Conservation (phyloP, 345 rosid species). For the Punica granatum region DNA sequence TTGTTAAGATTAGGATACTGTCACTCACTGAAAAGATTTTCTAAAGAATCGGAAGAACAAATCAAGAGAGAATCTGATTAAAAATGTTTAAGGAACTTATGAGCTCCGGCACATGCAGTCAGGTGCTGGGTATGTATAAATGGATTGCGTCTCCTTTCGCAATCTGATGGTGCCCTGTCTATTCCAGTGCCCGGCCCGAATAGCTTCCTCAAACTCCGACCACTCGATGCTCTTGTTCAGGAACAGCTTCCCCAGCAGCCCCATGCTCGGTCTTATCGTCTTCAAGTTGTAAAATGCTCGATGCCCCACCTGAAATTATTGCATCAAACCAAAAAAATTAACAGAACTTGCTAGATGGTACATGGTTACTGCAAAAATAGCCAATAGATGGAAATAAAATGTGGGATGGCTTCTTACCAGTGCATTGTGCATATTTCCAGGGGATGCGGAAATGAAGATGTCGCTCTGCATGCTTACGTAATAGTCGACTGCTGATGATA, state of each 20-base stretch:
- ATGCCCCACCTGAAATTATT: conserved; percentile 50
- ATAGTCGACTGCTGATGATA: conserved; percentile 88
- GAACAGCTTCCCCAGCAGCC: conserved; percentile 63
- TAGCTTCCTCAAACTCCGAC: conserved; percentile 66
- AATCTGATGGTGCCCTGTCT: conserved; percentile 73
- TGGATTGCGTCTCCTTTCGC: conserved; percentile 73
- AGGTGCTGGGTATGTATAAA: conserved; percentile 91
- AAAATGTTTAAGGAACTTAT: background rate
- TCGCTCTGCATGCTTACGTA: conserved; percentile 89
- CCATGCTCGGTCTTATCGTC: conserved; percentile 92
- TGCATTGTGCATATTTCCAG: conserved; percentile 98
- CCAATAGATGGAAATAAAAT: background rate
- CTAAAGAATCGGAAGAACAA: no score
- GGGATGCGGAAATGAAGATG: conserved; percentile 91
- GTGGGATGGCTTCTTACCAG: conserved; percentile 34
- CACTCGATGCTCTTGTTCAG: conserved; percentile 75
- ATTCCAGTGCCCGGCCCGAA: conserved; percentile 61
- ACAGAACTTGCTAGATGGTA: background rate
- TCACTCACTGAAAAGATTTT: no score
- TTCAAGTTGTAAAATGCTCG: conserved; percentile 68
- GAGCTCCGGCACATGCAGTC: conserved; percentile 70
- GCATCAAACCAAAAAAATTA: background rate
- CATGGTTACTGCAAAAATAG: background rate
- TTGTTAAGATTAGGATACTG: no score
- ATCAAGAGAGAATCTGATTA: no score